A percentile compares a stretch with the other conserved stretches of the same genome.
Evolutionary conservation across 495 filamentous ascomycete genomes (phyloP).

Genomic region (Symbiotaphrina buchneri): DNA sequence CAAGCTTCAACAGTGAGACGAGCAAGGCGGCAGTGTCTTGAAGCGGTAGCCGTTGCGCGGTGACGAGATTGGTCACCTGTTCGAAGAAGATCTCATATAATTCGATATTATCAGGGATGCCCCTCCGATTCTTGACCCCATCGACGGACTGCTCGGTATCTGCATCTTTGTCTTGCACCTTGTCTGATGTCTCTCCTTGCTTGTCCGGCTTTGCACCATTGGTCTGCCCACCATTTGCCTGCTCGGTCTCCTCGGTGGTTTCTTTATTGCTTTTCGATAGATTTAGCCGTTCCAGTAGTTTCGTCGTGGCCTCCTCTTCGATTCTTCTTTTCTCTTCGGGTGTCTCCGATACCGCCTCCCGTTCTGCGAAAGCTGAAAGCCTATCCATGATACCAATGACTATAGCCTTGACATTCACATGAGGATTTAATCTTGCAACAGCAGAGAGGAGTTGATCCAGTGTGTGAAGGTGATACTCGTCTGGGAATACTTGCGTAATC

Average conservation of each 20-base stretch:
- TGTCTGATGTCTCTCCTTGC: not conserved
- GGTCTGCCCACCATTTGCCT: slow-evolving; percentile 5
- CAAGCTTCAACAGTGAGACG: slow-evolving; percentile 78
- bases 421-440: slow-evolving; percentile 74
- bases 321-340: slow-evolving; percentile 45
- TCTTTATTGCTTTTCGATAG: slow-evolving; percentile 36
- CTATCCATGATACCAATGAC: slow-evolving; percentile 97
- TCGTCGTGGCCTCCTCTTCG: slow-evolving; percentile 65
- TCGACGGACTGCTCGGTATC: slow-evolving; percentile 3
- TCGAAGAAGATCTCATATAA: slow-evolving; percentile 97
- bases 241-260: not conserved
- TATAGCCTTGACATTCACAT: slow-evolving; percentile 94
- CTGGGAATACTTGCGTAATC: slow-evolving; percentile 95
- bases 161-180: not conserved
- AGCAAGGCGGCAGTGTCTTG: slow-evolving; percentile 85
- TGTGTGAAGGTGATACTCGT: slow-evolving; percentile 94
- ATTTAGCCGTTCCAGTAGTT: slow-evolving; percentile 53
- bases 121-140: slow-evolving; percentile 30
- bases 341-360: slow-evolving; percentile 55
- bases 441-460: slow-evolving; percentile 84
- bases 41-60: slow-evolving; percentile 72
- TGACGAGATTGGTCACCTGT: slow-evolving; percentile 82
- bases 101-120: slow-evolving; percentile 63
- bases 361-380: slow-evolving; percentile 72
- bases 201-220: slow-evolving; percentile 3